phyloP scores from a whole-genome alignment of 2,329 filamentous ascomycete species.

The Penicillium verrucosum region DNA sequence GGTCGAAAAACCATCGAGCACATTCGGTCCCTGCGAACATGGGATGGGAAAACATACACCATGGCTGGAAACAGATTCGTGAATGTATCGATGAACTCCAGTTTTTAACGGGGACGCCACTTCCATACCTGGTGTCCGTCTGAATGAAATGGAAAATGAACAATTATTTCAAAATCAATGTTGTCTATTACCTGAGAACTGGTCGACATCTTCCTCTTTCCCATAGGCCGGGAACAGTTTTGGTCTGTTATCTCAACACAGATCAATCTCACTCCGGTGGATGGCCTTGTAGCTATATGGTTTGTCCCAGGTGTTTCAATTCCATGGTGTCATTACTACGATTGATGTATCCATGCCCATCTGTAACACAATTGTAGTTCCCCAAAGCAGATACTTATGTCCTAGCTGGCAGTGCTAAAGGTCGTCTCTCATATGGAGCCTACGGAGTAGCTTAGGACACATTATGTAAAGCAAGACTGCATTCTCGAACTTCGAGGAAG shows the following conservation, averaged over 20 bases:
- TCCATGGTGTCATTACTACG: background rate
- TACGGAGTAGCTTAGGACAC: too few relatives aligned
- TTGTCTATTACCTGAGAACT: slow-evolving; percentile 8
- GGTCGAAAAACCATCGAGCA: slow-evolving; percentile 38
- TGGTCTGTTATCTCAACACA: background rate
- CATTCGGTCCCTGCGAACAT: slow-evolving; percentile 37
- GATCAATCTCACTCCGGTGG: background rate
- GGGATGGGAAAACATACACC: slow-evolving; percentile 36
- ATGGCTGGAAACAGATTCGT: slow-evolving; percentile 42
- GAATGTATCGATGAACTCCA: slow-evolving; percentile 43
- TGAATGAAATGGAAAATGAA: slow-evolving; percentile 45
- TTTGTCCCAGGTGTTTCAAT: background rate
- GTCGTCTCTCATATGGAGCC: background rate
- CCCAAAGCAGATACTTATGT: too few relatives aligned
- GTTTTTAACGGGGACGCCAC: slow-evolving; percentile 37
- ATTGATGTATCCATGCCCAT: background rate
- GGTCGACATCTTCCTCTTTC: background rate
- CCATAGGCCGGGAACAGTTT: background rate
- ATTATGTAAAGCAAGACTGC: background rate
- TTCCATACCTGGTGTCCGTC: slow-evolving; percentile 35
- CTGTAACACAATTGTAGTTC: background rate
- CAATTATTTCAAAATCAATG: slow-evolving; percentile 27
- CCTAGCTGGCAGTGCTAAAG: background rate
- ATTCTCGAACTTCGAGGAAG: background rate
- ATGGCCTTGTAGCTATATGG: slow-evolving; percentile 4